Conservation (phyloP, 768 basidiomycete species). For the Boletus huronensis region DNA sequence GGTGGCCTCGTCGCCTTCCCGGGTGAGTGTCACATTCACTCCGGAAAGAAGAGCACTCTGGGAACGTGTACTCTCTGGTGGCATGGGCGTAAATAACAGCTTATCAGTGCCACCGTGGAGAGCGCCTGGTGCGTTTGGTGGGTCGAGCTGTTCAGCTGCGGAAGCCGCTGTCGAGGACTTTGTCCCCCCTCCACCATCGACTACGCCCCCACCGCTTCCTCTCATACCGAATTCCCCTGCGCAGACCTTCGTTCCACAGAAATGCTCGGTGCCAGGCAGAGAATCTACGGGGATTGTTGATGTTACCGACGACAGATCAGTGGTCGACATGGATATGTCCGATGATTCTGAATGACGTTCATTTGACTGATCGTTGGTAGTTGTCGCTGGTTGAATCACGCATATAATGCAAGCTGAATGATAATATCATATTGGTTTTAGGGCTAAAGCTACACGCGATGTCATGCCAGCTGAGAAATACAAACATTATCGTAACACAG, state of each 20-base stretch:
- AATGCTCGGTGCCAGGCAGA: not conserved
- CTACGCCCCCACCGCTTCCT: slow-evolving; percentile 33
- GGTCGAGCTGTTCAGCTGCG: not conserved
- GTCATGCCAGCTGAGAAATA: slow-evolving; percentile 23
- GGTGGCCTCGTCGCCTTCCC: slow-evolving; percentile 23
- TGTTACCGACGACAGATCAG: slow-evolving; percentile 1
- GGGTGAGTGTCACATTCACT: slow-evolving; percentile 33
- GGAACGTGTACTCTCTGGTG: slow-evolving; percentile 34
- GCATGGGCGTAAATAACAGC: not conserved
- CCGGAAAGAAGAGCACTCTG: slow-evolving; percentile 39
- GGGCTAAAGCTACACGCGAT: slow-evolving; percentile 27
- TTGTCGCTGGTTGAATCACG: not conserved
- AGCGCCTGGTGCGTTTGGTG: slow-evolving; percentile 16
- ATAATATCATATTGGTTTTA: slow-evolving; percentile 1
- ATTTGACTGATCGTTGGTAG: not conserved
- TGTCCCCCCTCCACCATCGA: slow-evolving; percentile 34
- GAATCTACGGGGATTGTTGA: not conserved
- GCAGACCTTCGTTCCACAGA: not conserved
- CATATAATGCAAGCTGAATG: not conserved
- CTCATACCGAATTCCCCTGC: slow-evolving; percentile 13
- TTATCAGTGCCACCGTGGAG: slow-evolving; percentile 21
- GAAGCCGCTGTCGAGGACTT: slow-evolving; percentile 10
- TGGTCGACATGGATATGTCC: slow-evolving; percentile 29
- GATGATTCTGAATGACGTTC: slow-evolving; percentile 22
- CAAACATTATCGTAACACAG: slow-evolving; percentile 11